Base-by-base conservation (phyloP, 331 rosid species). In the Acacia concinna region DNA sequence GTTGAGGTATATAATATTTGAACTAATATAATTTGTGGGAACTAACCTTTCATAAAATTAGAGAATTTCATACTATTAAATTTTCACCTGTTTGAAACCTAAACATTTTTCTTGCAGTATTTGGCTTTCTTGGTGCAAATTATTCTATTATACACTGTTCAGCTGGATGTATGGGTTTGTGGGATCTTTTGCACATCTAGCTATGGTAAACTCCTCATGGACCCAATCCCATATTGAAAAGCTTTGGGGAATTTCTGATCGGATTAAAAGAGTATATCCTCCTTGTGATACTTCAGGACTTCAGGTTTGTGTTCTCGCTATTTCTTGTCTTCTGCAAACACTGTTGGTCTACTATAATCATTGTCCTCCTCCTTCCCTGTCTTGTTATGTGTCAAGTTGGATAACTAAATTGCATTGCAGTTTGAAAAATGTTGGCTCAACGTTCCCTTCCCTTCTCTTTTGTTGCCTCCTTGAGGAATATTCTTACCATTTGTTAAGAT, bases 201-300 rank as follows among this genome's bases (percentile, higher is more conserved):
- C 89, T 8, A 91, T 93, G 99, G 99, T 95, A 46, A 95, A 93
- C 87, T 95, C 99, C 71, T 89, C 99, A 20, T 95, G 99, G 98
- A 95, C 99, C 79, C 86, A 82, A 79, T 85, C 93, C 40, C 98
- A 95, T 65, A 93, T 95, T 54, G 88, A 90, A 78, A 86, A 89
- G 85, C 86, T 95, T 51, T 91, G 99, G 99, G 88, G 82, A 79
- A 83, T 93, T 79, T 88, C 97, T 4, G 73, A 84, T 66, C 87
- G 93, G 4, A 93, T 84, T 38, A 93, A 88, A 90, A 89, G 92
- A 68, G 98, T 95, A 21, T 95, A 93, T 79, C 99, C 97, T 84
- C 98, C 99, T 37, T 95, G 98, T 82, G 96, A 93, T 83, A 93
- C 97, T 77, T 90, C 97, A 63, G 92, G 94, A 71, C 92, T 95